phyloP scores from a whole-genome alignment of 2,329 filamentous ascomycete genomes.

The Atkinsonella hypoxylon region DNA sequence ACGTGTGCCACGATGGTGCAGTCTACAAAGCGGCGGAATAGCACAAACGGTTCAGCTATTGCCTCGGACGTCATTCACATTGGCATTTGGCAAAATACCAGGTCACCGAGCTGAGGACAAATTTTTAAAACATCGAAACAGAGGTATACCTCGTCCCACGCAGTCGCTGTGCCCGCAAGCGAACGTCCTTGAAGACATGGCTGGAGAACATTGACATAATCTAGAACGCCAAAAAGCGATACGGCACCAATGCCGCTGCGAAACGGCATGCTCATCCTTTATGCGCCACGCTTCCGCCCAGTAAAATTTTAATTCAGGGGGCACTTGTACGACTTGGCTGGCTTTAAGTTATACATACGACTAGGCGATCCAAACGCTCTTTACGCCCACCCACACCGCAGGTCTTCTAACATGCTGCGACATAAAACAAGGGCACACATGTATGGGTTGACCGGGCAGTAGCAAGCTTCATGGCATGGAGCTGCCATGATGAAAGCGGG shows the following conservation, averaged over 20 bases:
- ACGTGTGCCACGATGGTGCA: not conserved
- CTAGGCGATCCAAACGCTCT: too few relatives aligned
- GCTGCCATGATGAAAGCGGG: too few relatives aligned
- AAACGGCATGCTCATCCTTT: constrained; percentile 4
- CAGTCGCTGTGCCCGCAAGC: not conserved
- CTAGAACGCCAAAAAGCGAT: not conserved
- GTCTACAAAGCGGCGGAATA: not conserved
- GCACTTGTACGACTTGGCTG: constrained; percentile 1
- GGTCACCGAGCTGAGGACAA: constrained; percentile 1
- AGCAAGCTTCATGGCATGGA: too few relatives aligned
- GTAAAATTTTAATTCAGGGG: not conserved
- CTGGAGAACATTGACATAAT: constrained; percentile 3
- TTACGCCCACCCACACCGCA: too few relatives aligned
- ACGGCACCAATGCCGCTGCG: not conserved
- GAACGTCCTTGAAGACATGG: constrained; percentile 4
- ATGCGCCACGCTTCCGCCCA: not conserved
- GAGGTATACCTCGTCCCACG: not conserved
- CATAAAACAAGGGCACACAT: too few relatives aligned
- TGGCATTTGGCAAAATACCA: not conserved
- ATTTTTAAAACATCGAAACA: constrained; percentile 3
- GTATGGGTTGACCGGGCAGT: too few relatives aligned
- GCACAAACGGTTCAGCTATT: constrained; percentile 1
- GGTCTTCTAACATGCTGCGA: too few relatives aligned
- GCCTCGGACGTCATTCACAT: not conserved
- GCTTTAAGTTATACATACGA: too few relatives aligned